These are phyloP conservation scores for Capronia americana DNA, from an alignment of 2,329 filamentous ascomycete species.

Conservation along the genomic window DNA sequence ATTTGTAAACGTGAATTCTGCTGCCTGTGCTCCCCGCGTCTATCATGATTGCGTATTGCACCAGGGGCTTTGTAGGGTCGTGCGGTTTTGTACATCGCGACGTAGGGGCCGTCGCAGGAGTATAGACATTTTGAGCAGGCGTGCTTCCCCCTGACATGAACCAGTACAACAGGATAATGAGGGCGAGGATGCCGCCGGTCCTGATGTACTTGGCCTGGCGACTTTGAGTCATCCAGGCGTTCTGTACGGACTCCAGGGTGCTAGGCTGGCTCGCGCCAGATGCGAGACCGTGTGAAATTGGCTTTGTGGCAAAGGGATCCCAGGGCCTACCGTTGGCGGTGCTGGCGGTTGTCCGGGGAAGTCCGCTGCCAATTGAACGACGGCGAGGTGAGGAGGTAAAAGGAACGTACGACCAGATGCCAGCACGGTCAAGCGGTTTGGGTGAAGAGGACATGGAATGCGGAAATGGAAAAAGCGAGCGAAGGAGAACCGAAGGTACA, in stretches of 20 bases:
- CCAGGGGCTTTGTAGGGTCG: constrained; percentile 87
- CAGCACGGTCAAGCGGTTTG: constrained; percentile 57
- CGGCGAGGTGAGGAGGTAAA: constrained; percentile 54
- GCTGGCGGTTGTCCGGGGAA: constrained; percentile 46
- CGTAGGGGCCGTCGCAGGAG: constrained; percentile 37
- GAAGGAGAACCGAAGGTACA: not conserved
- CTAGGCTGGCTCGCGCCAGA: constrained; percentile 41
- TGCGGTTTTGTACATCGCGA: constrained; percentile 81
- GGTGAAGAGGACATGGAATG: constrained; percentile 60
- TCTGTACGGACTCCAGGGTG: constrained; percentile 53
- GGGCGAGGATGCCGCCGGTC: constrained; percentile 65
- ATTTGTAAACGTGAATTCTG: constrained; percentile 97
- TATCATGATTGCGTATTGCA: constrained; percentile 98
- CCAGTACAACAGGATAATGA: constrained; percentile 64
- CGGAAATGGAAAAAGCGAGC: constrained; percentile 9
- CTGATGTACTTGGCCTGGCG: constrained; percentile 67
- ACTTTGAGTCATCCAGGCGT: constrained; percentile 66
- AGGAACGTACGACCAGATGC: constrained; percentile 61
- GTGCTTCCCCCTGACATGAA: constrained; percentile 52
- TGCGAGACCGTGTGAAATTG: constrained; percentile 48
- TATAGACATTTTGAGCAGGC: constrained; percentile 37
- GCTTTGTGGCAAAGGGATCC: constrained; percentile 55
- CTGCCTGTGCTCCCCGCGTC: constrained; percentile 98
- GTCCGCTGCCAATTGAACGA: constrained; percentile 57
- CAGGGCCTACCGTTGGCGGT: constrained; percentile 38